A percentile compares a stretch with the other conserved stretches of the same genome.
phyloP scores from a whole-genome alignment of 2,329 filamentous ascomycete genomes.

The Fusarium keratoplasticum region DNA sequence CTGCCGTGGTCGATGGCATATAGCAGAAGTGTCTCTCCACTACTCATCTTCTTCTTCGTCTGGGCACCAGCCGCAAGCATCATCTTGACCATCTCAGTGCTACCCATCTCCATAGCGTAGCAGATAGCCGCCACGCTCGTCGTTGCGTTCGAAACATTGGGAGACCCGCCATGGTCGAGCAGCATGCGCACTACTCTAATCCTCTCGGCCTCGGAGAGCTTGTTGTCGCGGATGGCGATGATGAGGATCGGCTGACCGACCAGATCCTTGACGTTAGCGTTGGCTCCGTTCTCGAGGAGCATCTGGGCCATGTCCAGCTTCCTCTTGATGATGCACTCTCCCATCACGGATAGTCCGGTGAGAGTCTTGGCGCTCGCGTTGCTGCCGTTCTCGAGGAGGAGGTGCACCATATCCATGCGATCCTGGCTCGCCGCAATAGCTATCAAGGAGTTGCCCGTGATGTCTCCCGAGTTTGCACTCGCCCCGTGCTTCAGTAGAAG shows the following conservation, averaged over 20 bases:
- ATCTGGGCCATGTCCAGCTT: constrained; percentile 47
- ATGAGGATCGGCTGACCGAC: constrained; percentile 49
- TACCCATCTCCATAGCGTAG: constrained; percentile 42
- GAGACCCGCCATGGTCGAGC: constrained; percentile 49
- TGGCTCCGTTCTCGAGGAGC: constrained; percentile 50
- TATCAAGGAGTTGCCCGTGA: constrained; percentile 47
- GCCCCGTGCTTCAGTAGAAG: constrained; percentile 52
- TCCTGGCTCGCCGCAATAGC: constrained; percentile 45
- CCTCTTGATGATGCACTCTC: constrained; percentile 48
- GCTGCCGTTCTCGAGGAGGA: constrained; percentile 51
- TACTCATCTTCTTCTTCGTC: constrained; percentile 41
- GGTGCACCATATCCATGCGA: constrained; percentile 46
- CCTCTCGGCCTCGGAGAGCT: constrained; percentile 42
- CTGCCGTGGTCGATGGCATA: constrained; percentile 45
- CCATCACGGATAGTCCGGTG: constrained; percentile 49
- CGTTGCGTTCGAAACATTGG: constrained; percentile 42
- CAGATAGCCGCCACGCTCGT: constrained; percentile 39
- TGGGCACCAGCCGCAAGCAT: constrained; percentile 47
- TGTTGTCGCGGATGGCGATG: constrained; percentile 44
- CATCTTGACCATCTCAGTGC: constrained; percentile 40
- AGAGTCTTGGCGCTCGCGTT: constrained; percentile 45
- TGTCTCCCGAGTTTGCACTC: constrained; percentile 44
- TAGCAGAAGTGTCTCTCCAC: constrained; percentile 47
- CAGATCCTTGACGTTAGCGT: constrained; percentile 48
- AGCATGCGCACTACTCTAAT: constrained; percentile 45